Percentiles rank a stretch among this genome's conserved stretches.
These are phyloP conservation scores for Beauveria scarabaeidicola DNA, from an alignment of 2,329 filamentous ascomycete genomes.

Conservation along the genomic window DNA sequence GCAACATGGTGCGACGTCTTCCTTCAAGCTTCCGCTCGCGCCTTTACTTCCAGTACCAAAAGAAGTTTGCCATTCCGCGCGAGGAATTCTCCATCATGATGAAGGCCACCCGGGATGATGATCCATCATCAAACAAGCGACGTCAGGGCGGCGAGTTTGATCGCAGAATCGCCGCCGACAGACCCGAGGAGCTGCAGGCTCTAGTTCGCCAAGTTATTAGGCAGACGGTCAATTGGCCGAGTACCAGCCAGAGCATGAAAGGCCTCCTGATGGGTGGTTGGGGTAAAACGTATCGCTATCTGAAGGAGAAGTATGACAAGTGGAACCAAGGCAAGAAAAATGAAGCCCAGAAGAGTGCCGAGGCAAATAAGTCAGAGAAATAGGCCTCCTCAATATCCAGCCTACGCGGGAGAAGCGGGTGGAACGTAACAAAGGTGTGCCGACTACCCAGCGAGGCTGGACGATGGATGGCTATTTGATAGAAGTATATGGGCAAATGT, in stretches of 20 bases:
- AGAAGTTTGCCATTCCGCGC: constrained; percentile 77
- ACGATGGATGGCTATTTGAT: neutral
- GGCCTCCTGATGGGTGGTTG: constrained; percentile 72
- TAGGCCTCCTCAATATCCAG: neutral
- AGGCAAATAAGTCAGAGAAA: neutral
- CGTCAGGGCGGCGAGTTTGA: constrained; percentile 81
- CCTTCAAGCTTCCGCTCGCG: constrained; percentile 80
- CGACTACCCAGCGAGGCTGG: neutral
- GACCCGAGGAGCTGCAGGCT: constrained; percentile 55
- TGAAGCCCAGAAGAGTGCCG: constrained; percentile 16
- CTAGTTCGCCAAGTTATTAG: constrained; percentile 71
- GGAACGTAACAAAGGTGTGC: neutral
- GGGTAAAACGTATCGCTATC: constrained; percentile 61
- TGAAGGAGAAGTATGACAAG: constrained; percentile 72
- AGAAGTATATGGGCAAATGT: neutral
- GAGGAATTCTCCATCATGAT: constrained; percentile 82
- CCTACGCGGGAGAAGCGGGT: neutral
- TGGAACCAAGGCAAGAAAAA: constrained; percentile 38
- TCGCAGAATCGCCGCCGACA: constrained; percentile 66
- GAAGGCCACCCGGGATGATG: constrained; percentile 62
- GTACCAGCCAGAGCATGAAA: constrained; percentile 80
- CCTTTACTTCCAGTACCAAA: constrained; percentile 91
- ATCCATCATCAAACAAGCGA: constrained; percentile 58
- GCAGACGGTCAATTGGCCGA: constrained; percentile 87
- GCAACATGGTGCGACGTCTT: constrained; percentile 92